Evolutionary conservation across 2,329 filamentous ascomycete genomes (phyloP), one percentile per base, ranked within the genome.

Genomic region (Apiospora phragmitis): DNA sequence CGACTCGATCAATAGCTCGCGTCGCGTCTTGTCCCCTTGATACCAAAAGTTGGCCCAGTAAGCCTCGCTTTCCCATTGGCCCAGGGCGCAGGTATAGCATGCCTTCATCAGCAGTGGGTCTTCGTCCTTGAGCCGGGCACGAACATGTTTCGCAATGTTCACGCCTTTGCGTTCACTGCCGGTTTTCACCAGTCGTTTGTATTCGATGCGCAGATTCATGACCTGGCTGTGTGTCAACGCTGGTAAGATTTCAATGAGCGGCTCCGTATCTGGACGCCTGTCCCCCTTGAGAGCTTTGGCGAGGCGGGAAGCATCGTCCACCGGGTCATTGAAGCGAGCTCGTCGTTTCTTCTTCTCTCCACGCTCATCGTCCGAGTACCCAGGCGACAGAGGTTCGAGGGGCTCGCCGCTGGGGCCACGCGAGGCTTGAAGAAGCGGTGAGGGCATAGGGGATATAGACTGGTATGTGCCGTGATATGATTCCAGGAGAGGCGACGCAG

Each of bases 31-130:
- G 80, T 95, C 93, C 47, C 92, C 91, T 79, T 98, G 95, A 83
- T 98, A 98, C 91, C 94, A 98, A 81, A 94, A 97, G 80, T 98
- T 98, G 71, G 95, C 94, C 95, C 96, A 99, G 85, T 97, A 97
- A 0, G 94, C 94, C 81, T 99, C 96, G 75, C 91, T 92, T 83
- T 98, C 96, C 91, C 94, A 98, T 68, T 89, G 88, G 12, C 96
- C 96, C 0, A 98, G 88, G 0, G 95, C 94, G 2, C 94, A 95
- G 4, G 95, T 91, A 80, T 98, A 98, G 77, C 92, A 94, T 8
- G 93, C 93, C 82, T 98, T 98, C 83, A 95, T 95, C 74, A 98
- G 91, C 75, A 90, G 91, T 5, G 91, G 86, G 69, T 92, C 87
- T 75, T 91, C 88, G 59, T 93, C 91, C 82, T 95, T 94, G 77